Percentiles rank a stretch among this genome's conserved stretches.
phyloP scores from a whole-genome alignment of 495 filamentous ascomycete genomes.

The Evansstolkia leycettana region DNA sequence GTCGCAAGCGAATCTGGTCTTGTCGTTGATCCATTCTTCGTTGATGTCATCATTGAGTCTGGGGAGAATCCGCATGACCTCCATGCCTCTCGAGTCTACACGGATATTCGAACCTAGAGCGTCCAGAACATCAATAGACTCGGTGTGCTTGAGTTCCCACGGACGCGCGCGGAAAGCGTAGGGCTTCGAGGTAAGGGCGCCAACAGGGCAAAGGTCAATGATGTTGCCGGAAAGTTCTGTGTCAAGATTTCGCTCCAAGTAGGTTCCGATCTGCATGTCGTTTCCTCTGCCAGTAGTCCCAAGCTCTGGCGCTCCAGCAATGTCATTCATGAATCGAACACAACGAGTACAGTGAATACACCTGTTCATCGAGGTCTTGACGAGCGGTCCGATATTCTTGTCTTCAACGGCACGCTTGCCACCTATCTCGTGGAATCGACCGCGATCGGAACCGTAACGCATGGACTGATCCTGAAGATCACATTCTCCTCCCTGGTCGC shows the following conservation, averaged over 20 bases:
- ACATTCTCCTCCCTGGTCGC: slow-evolving; percentile 97
- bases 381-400: slow-evolving; percentile 96
- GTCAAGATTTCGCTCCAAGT: slow-evolving; percentile 82
- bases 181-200: slow-evolving; percentile 90
- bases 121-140: slow-evolving; percentile 90
- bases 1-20: slow-evolving; percentile 92
- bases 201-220: slow-evolving; percentile 95
- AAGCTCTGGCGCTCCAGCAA: slow-evolving; percentile 89
- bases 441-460: slow-evolving; percentile 92
- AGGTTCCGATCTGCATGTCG: slow-evolving; percentile 95
- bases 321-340: slow-evolving; percentile 93
- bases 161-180: slow-evolving; percentile 95
- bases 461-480: slow-evolving; percentile 98
- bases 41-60: slow-evolving; percentile 95
- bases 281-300: slow-evolving; percentile 92
- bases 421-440: slow-evolving; percentile 86
- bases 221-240: slow-evolving; percentile 94
- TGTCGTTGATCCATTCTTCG: slow-evolving; percentile 99
- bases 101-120: slow-evolving; percentile 89
- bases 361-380: slow-evolving; percentile 99
- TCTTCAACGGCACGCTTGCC: slow-evolving; percentile 97
- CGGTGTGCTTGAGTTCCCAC: slow-evolving; percentile 88
- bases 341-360: slow-evolving; percentile 99
- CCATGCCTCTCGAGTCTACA: slow-evolving; percentile 82
- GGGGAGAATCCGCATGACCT: slow-evolving; percentile 90